phyloP scores from a whole-genome alignment of 2,329 filamentous ascomycete genomes.

The Neonectria ditissima region DNA sequence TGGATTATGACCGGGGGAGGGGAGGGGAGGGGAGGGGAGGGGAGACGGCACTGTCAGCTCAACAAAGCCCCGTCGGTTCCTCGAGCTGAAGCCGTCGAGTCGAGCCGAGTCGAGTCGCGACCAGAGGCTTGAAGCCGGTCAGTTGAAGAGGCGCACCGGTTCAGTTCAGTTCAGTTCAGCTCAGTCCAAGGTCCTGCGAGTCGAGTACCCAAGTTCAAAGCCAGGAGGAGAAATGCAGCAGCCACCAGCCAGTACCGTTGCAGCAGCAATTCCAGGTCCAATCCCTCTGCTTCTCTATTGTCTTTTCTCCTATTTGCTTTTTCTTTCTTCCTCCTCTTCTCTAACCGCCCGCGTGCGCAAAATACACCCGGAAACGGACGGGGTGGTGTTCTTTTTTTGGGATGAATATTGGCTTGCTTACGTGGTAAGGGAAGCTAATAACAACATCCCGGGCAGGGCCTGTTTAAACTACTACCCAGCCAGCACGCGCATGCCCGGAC shows the following conservation, averaged over 20 bases:
- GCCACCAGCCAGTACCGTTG: neutral
- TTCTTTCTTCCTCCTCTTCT: no score
- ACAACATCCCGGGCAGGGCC: no score
- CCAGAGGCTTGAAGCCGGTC: neutral
- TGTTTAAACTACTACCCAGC: neutral
- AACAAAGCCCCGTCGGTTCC: neutral
- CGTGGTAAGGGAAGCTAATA: no score
- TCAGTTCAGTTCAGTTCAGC: no score
- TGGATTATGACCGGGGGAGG: neutral
- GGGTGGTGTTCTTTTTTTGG: neutral
- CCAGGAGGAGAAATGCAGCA: neutral
- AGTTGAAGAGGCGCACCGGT: neutral
- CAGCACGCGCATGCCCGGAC: neutral
- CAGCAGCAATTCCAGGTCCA: no score
- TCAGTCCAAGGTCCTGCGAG: no score
- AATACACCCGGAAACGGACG: neutral
- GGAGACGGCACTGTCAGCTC: neutral
- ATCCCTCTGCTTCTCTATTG: no score
- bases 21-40: no score
- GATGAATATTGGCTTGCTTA: constrained; percentile 2
- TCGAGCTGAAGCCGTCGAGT: neutral
- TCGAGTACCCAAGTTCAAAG: no score
- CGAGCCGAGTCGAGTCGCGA: no score
- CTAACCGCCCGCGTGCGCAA: no score
- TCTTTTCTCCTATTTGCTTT: no score